These are phyloP conservation scores for Leishmania guyanensis DNA, from an alignment of 208 protist species.

Conservation along the genomic window DNA sequence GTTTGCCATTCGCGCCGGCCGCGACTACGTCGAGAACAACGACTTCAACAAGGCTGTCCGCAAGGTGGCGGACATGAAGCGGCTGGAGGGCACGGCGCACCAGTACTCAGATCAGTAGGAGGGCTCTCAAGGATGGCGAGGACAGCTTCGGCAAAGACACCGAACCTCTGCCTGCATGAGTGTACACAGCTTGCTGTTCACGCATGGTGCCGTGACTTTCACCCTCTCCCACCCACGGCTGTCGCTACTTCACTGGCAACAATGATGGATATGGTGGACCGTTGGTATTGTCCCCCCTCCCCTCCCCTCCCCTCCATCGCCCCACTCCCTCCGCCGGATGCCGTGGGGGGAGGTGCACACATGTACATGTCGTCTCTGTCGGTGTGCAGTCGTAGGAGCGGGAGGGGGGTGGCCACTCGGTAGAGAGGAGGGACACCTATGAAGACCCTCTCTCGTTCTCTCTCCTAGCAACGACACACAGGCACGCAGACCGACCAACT, in stretches of 20 bases:
- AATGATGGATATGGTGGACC: background rate
- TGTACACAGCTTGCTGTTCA: background rate
- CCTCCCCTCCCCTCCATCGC: too few species aligned
- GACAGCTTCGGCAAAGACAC: background rate
- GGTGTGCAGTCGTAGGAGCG: background rate
- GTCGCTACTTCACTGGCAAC: background rate
- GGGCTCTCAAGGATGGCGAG: background rate
- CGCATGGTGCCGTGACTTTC: too few species aligned
- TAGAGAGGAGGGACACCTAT: background rate
- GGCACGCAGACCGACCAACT: too few species aligned
- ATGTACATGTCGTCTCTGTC: background rate
- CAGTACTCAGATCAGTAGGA: constrained; percentile 87
- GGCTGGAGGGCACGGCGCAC: constrained; percentile 95
- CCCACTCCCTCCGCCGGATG: background rate
- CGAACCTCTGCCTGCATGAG: background rate
- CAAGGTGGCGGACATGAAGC: constrained; percentile 98
- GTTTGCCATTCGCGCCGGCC: constrained; percentile 97
- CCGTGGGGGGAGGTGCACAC: background rate
- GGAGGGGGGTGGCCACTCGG: background rate
- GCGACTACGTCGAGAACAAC: constrained; percentile 97
- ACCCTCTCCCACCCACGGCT: background rate
- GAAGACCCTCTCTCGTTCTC: background rate
- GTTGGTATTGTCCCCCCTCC: background rate
- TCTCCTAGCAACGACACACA: background rate
- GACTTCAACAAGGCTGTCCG: constrained; percentile 99